Evolutionary conservation across 192 early-diverging fungal genomes (phyloP).

Genomic region (Gonapodya sp.): DNA sequence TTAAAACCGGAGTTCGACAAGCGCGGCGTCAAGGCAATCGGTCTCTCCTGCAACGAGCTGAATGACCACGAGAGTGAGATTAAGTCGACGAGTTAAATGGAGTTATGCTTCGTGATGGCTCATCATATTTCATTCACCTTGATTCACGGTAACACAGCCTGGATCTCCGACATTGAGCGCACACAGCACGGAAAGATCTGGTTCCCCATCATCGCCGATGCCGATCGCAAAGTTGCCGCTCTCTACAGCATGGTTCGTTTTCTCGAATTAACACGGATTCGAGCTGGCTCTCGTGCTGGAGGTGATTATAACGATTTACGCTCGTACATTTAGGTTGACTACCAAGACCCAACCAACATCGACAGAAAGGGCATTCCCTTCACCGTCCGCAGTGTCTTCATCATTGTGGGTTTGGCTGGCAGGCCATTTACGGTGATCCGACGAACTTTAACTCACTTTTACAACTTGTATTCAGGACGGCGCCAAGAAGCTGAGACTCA

Average conservation of each 20-base stretch:
- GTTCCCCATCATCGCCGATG: constrained; percentile 96
- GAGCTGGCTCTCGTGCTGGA: neutral
- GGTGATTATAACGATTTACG: neutral
- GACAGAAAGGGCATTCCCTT: constrained; percentile 54
- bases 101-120: too few species aligned
- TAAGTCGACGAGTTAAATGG: neutral
- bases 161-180: neutral
- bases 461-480: constrained; percentile 58
- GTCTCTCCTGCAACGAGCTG: constrained; percentile 86
- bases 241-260: constrained; percentile 85
- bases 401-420: constrained; percentile 51
- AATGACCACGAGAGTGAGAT: constrained; percentile 48
- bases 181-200: constrained; percentile 50
- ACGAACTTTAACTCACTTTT: too few species aligned
- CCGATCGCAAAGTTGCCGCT: constrained; percentile 68
- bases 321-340: too few species aligned
- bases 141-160: neutral
- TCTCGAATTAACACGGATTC: neutral
- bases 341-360: constrained; percentile 7
- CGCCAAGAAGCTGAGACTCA: constrained; percentile 77
- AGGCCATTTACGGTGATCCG: too few species aligned
- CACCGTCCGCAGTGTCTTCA: constrained; percentile 92
- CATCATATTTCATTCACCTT: neutral
- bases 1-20: constrained; percentile 64
- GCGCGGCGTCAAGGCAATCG: constrained; percentile 83